Conservation (phyloP, 306 rosid species). For the Amphicarpaea edgeworthii region DNA sequence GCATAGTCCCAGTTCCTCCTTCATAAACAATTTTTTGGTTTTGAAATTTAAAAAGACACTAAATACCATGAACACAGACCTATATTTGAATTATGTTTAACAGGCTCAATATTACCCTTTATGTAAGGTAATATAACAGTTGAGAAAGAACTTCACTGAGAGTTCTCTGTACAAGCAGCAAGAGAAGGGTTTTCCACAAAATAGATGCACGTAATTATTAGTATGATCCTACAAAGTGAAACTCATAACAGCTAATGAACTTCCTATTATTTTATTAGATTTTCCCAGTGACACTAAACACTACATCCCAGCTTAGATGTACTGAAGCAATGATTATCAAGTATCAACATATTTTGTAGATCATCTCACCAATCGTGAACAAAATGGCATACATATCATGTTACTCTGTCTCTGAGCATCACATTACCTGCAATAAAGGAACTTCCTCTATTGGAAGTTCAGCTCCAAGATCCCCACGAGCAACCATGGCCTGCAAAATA, state of each 20-base stretch:
- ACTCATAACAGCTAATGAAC: background rate
- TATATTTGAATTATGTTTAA: background rate
- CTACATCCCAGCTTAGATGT: constrained; percentile 27
- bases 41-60: constrained; percentile 3
- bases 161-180: constrained; percentile 24
- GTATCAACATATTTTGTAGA: constrained; percentile 32
- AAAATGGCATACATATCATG: constrained; percentile 28
- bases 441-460: constrained; percentile 99
- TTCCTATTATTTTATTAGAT: constrained; percentile 29
- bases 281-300: constrained; percentile 9
- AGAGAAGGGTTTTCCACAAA: constrained; percentile 41
- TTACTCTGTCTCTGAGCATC: background rate
- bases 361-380: constrained; percentile 21
- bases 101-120: constrained; percentile 32
- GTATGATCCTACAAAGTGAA: constrained; percentile 19
- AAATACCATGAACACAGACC: background rate
- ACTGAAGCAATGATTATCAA: constrained; percentile 16
- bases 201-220: constrained; percentile 21
- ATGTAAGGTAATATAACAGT: background rate
- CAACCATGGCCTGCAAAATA: constrained; percentile 89
- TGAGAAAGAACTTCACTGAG: background rate
- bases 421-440: constrained; percentile 87
- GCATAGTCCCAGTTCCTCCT: constrained; percentile 27
- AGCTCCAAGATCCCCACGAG: constrained; percentile 99
- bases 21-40: constrained; percentile 10